A percentile compares a stretch with the other conserved stretches of the same genome.
Evolutionary conservation across 306 rosid species (phyloP).

Genomic region (Hippophae tibetana): DNA sequence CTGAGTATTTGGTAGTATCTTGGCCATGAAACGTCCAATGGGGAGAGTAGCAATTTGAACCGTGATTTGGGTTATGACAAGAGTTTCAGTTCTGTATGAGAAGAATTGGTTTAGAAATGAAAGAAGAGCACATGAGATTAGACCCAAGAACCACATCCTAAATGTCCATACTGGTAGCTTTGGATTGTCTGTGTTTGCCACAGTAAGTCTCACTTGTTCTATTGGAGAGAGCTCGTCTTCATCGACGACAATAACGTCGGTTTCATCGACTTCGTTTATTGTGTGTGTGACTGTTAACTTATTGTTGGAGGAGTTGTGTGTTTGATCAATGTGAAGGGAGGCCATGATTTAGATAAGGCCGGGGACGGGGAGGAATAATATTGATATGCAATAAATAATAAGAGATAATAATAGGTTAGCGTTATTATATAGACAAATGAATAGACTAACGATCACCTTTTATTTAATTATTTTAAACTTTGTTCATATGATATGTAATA

Average conservation of each 20-base stretch:
- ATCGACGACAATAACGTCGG: background rate
- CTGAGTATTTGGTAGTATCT: constrained; percentile 30
- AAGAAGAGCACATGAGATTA: constrained; percentile 43
- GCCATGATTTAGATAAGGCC: too few relatives aligned
- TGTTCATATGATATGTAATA: too few relatives aligned
- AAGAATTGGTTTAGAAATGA: constrained; percentile 70
- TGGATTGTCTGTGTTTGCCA: constrained; percentile 52
- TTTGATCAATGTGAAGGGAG: too few relatives aligned
- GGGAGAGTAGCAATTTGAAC: constrained; percentile 57
- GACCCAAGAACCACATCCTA: constrained; percentile 73
- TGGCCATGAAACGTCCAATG: constrained; percentile 55
- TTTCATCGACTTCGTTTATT: background rate
- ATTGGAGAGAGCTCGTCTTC: constrained; percentile 49
- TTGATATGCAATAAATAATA: too few relatives aligned
- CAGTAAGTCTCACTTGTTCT: constrained; percentile 59
- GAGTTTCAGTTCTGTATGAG: constrained; percentile 57
- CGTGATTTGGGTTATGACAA: constrained; percentile 49
- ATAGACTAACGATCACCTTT: too few relatives aligned
- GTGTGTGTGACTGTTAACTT: background rate
- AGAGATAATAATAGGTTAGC: too few relatives aligned
- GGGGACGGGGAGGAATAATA: too few relatives aligned
- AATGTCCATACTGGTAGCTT: constrained; percentile 65
- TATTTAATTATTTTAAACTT: too few relatives aligned
- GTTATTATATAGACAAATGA: too few relatives aligned
- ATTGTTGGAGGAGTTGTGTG: too few relatives aligned